A percentile compares a stretch with the other conserved stretches of the same genome.
phyloP scores from a whole-genome alignment of 176 grass and related monocot genomes.

The Oryza brachyantha region DNA sequence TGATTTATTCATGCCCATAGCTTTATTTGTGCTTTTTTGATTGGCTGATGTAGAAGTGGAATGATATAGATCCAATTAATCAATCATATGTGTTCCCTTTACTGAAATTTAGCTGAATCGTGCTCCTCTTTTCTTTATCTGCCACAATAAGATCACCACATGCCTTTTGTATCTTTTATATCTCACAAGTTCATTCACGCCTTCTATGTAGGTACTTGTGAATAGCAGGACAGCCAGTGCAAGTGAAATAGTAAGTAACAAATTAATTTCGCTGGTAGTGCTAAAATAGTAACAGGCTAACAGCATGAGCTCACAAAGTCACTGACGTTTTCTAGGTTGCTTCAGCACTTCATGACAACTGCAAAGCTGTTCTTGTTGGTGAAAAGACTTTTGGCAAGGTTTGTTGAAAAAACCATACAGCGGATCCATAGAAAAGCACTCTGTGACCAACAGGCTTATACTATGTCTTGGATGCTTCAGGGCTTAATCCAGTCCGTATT shows the following conservation, averaged over 20 bases:
- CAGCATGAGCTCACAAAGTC: conserved; percentile 1
- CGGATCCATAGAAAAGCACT: neutral
- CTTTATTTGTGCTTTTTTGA: conserved; percentile 8
- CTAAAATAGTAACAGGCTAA: neutral
- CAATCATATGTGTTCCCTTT: neutral
- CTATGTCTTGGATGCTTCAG: conserved; percentile 38
- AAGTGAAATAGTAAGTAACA: conserved; percentile 90
- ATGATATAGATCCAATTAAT: conserved; percentile 21
- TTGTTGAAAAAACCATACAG: conserved; percentile 14
- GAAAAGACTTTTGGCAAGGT: conserved; percentile 97
- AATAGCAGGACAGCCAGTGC: conserved; percentile 95
- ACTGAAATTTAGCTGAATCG: conserved; percentile 9
- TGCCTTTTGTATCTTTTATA: conserved; percentile 19
- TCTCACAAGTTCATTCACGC: conserved; percentile 36
- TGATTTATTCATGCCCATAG: neutral
- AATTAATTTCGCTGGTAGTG: conserved; percentile 12
- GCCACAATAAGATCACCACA: neutral
- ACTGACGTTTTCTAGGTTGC: conserved; percentile 60
- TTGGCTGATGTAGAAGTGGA: conserved; percentile 4
- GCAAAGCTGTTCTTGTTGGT: conserved; percentile 96
- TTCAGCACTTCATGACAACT: conserved; percentile 98
- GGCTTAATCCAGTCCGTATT: conserved; percentile 96
- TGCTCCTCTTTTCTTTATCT: conserved; percentile 6
- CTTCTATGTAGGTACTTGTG: conserved; percentile 66
- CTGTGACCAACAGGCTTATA: conserved; percentile 10